Evolutionary conservation across 495 filamentous ascomycete genomes (phyloP).

Genomic region (Aspergillus nidulans): DNA sequence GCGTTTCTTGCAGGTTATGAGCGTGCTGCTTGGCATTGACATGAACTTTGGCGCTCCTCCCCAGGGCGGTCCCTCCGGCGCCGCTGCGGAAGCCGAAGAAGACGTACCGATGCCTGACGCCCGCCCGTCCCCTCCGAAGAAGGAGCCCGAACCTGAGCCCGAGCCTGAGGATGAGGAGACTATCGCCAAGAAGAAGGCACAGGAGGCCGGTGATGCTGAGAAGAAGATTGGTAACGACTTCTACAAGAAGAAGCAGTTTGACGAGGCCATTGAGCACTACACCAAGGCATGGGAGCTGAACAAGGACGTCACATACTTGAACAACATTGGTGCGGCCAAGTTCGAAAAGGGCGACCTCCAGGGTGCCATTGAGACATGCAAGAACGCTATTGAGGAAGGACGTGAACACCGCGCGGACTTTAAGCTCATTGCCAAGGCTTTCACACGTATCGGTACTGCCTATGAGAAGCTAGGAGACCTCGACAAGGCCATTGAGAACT

Average conservation of each 20-base stretch:
- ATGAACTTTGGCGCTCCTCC: conserved; percentile 72
- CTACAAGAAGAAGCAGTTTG: conserved; percentile 98
- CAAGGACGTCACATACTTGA: conserved; percentile 96
- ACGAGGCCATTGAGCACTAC: conserved; percentile 93
- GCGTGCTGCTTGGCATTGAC: conserved; percentile 88
- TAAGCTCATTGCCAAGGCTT: conserved; percentile 93
- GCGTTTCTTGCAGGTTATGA: conserved; percentile 88
- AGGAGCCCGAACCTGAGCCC: conserved; percentile 58
- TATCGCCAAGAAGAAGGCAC: conserved; percentile 76
- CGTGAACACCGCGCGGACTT: conserved; percentile 85
- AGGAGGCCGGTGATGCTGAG: conserved; percentile 89
- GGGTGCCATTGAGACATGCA: conserved; percentile 77
- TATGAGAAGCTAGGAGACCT: conserved; percentile 88
- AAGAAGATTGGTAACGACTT: conserved; percentile 90
- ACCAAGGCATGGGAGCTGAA: conserved; percentile 87
- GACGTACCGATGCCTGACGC: conserved; percentile 78
- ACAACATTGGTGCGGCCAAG: conserved; percentile 90
- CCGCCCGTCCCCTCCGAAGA: conserved; percentile 46
- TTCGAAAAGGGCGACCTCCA: conserved; percentile 95
- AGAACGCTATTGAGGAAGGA: conserved; percentile 85
- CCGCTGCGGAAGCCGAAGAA: conserved; percentile 54
- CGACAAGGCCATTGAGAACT: conserved; percentile 77
- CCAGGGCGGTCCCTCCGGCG: conserved; percentile 39
- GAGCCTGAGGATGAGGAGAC: conserved; percentile 75
- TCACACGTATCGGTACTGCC: conserved; percentile 81